Percentiles rank a stretch among this genome's conserved stretches.
Evolutionary conservation across 139 green algal genomes (phyloP).

Genomic region (Chlorella vulgaris): DNA sequence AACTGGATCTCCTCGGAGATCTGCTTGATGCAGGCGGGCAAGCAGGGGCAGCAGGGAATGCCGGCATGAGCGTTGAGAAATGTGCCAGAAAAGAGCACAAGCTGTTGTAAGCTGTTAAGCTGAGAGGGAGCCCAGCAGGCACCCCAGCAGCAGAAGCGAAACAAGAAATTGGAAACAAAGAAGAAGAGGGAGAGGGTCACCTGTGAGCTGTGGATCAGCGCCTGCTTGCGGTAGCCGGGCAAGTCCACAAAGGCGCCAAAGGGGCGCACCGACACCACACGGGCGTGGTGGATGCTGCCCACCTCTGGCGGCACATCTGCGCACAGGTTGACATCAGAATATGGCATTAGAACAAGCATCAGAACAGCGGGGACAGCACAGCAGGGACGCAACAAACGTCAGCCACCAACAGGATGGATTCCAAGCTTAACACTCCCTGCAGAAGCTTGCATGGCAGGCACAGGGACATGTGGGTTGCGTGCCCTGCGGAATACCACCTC

Average conservation of each 20-base stretch:
- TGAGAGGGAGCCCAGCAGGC: too few relatives aligned
- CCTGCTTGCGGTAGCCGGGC: conserved; percentile 42
- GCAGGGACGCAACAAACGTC: not conserved
- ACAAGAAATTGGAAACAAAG: not conserved
- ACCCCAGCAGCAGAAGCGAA: not conserved
- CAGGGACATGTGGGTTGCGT: too few relatives aligned
- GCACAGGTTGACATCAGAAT: not conserved
- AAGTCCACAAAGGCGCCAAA: conserved; percentile 63
- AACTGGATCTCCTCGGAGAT: conserved; percentile 44
- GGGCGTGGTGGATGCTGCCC: conserved; percentile 54
- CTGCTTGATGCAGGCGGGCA: too few relatives aligned
- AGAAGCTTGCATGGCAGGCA: too few relatives aligned
- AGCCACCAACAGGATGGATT: not conserved
- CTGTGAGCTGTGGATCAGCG: conserved; percentile 52
- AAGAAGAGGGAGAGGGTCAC: not conserved
- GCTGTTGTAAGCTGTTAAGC: too few relatives aligned
- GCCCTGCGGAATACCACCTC: too few relatives aligned
- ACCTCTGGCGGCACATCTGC: conserved; percentile 46
- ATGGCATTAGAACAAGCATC: not conserved
- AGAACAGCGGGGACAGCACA: not conserved
- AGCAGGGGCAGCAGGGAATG: too few relatives aligned
- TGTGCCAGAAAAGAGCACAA: too few relatives aligned
- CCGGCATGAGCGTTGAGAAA: not conserved
- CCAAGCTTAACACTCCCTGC: not conserved
- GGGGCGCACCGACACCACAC: conserved; percentile 47